Evolutionary conservation across 768 basidiomycete genomes (phyloP).

Genomic region (Guyanaporus albipodus): DNA sequence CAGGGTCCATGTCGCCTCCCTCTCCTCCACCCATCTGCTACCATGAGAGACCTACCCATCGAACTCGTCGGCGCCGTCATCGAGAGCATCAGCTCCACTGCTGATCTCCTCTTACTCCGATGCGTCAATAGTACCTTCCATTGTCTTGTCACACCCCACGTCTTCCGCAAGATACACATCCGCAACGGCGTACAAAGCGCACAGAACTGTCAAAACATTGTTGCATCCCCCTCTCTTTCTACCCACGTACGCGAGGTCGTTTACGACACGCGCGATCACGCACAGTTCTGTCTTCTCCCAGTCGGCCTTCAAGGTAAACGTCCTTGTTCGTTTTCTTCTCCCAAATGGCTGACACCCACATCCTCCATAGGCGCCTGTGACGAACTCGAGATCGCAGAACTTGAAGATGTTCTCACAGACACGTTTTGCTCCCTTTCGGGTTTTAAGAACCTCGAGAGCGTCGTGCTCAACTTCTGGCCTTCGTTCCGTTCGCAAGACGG

Average conservation of each 20-base stretch:
- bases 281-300: constrained; percentile 22
- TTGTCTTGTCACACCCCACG: constrained; percentile 24
- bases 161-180: constrained; percentile 23
- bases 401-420: constrained; percentile 28
- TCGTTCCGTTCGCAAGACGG: constrained; percentile 25
- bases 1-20: no score
- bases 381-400: constrained; percentile 30
- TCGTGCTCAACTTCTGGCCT: constrained; percentile 31
- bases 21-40: no score
- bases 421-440: constrained; percentile 18
- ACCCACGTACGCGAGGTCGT: constrained; percentile 25
- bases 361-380: constrained; percentile 17
- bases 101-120: constrained; percentile 29
- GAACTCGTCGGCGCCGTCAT: constrained; percentile 27
- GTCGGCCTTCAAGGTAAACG: constrained; percentile 12
- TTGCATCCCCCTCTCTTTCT: constrained; percentile 22
- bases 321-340: background rate
- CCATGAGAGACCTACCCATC: constrained; percentile 26
- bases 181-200: constrained; percentile 26
- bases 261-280: constrained; percentile 28
- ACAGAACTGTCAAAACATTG: constrained; percentile 21
- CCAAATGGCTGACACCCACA: background rate
- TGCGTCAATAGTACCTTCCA: constrained; percentile 24
- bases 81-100: constrained; percentile 19
- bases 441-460: constrained; percentile 19